Evolutionary conservation across 2,329 filamentous ascomycete genomes (phyloP), one percentile per base, ranked within the genome.

Genomic region (Diaporthe sp.): DNA sequence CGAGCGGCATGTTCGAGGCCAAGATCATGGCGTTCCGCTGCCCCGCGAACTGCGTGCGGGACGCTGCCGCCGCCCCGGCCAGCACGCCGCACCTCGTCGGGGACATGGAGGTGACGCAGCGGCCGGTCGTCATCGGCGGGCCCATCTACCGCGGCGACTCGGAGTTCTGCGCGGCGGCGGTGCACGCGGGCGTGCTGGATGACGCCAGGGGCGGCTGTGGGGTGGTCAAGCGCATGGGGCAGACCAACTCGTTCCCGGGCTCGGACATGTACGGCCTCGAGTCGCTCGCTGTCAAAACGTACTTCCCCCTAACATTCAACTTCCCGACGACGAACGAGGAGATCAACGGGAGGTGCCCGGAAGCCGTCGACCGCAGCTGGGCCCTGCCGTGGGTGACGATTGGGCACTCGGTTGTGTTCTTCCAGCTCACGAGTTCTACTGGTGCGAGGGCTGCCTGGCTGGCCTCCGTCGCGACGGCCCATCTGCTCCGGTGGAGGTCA

Each of bases 231-330:
- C 88, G 97, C 49, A 88, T 94, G 37, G 96, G 95, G 31, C 89
- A 92, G 73, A 90, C 91, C 74, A 86, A 89, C 73, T 86, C 89
- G 63, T 98, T 92, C 81, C 85, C 89, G 47, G 88, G 90, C 55
- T 92, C 92, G 13, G 89, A 90, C 67, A 88, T 88, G 28, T 88
- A 97, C 80, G 94, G 93, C 71, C 95, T 98, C 78, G 85, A 87
- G 39, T 98, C 95, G 78, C 87, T 94, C 71, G 89, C 85, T 4
- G 98, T 99, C 81, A 91, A 95, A 77, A 96, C 95, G 0, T 95
- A 95, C 78, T 99, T 99, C 80, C 96, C 97, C 1, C 92, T 94
- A 47, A 93, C 95, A 0, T 98, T 95, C 82, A 91, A 91, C 28
- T 98, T 99, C 80, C 72, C 73, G 9, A 42, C 74, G 20, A 77